A percentile compares a stretch with the other conserved stretches of the same genome.
These are phyloP conservation scores for Laguncularia racemosa DNA, from an alignment of 345 rosid genomes.

Conservation along the genomic window DNA sequence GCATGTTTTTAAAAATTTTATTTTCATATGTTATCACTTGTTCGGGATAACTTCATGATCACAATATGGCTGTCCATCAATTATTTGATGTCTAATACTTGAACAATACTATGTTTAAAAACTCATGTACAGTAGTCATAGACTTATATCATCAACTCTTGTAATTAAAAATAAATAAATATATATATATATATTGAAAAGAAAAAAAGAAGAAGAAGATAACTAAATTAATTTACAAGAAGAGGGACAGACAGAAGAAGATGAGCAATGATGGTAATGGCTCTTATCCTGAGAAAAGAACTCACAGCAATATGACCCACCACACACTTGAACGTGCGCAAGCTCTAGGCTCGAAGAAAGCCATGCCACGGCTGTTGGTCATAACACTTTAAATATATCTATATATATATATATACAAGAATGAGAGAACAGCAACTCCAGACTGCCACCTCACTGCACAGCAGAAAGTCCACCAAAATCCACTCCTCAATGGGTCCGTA, in stretches of 20 bases:
- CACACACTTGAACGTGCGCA: slow-evolving; percentile 21
- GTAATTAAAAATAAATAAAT: too few species aligned
- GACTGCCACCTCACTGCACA: slow-evolving; percentile 34
- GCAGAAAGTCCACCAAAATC: slow-evolving; percentile 8
- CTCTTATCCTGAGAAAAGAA: slow-evolving; percentile 5
- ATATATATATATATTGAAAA: too few species aligned
- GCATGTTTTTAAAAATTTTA: too few species aligned
- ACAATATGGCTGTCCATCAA: too few species aligned
- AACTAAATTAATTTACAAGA: background rate
- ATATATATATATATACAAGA: background rate
- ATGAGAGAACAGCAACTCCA: slow-evolving; percentile 7
- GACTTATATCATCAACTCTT: slow-evolving; percentile 3
- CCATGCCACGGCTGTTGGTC: slow-evolving; percentile 12
- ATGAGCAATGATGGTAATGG: slow-evolving; percentile 1
- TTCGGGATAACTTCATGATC: too few species aligned
- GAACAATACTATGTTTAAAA: too few species aligned
- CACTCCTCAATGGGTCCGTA: slow-evolving; percentile 9
- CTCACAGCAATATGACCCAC: slow-evolving; percentile 16
- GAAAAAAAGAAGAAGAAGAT: slow-evolving; percentile 9
- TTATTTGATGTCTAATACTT: too few species aligned
- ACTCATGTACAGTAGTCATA: too few species aligned
- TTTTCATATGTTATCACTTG: too few species aligned
- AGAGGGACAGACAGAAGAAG: background rate
- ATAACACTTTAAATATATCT: background rate
- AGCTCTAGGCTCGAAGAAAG: slow-evolving; percentile 47